Conservation (phyloP, 768 basidiomycete genomes). For the Trametes elegans region DNA sequence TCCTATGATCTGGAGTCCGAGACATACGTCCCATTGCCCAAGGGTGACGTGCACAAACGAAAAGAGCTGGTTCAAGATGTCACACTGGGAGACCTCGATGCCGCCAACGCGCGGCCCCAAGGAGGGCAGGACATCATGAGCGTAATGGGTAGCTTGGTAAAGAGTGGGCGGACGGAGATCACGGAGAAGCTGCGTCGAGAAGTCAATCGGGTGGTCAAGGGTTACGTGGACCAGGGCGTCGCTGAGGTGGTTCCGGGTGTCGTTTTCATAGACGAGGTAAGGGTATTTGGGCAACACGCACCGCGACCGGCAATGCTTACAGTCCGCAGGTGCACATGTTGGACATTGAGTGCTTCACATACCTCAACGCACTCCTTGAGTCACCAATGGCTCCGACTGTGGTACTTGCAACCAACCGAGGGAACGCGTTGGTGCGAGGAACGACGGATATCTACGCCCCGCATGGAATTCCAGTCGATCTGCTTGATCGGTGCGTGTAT, state of each 20-base stretch:
- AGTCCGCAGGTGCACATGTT: conserved; percentile 91
- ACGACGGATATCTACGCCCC: conserved; percentile 90
- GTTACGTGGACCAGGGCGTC: conserved; percentile 97
- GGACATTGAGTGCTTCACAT: conserved; percentile 99
- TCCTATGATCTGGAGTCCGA: conserved; percentile 98
- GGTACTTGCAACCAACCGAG: conserved; percentile 94
- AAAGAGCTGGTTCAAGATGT: conserved; percentile 96
- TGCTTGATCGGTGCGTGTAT: conserved; percentile 76
- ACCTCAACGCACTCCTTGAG: conserved; percentile 93
- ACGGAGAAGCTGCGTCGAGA: conserved; percentile 95
- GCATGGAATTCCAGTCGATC: conserved; percentile 91
- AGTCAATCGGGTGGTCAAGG: conserved; percentile 96
- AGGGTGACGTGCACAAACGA: conserved; percentile 94
- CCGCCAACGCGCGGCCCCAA: conserved; percentile 93
- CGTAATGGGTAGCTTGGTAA: conserved; percentile 90
- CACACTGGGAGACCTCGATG: conserved; percentile 91
- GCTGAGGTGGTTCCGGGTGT: conserved; percentile 98
- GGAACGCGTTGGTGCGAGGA: conserved; percentile 88
- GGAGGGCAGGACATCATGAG: conserved; percentile 99
- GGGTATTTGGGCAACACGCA: background rate
- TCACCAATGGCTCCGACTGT: conserved; percentile 98
- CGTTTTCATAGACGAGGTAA: conserved; percentile 97
- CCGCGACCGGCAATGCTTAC: background rate
- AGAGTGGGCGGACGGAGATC: conserved; percentile 91
- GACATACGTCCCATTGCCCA: conserved; percentile 96